These are phyloP conservation scores for Amylostereum chailletii DNA, from an alignment of 1,284 basidiomycete genomes.

Conservation along the genomic window DNA sequence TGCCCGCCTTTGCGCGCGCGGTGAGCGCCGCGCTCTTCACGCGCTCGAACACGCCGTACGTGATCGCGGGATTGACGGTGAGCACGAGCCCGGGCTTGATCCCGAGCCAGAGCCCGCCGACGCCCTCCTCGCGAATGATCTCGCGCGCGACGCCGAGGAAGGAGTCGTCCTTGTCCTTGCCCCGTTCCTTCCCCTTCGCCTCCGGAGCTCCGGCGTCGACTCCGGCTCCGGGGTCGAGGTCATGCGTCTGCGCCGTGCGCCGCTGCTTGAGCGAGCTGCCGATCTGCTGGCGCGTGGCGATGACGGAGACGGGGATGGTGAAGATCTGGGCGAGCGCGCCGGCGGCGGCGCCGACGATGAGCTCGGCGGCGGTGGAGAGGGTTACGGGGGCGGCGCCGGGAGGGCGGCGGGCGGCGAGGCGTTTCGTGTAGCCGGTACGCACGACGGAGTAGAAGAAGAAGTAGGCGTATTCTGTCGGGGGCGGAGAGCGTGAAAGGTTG, in stretches of 20 bases:
- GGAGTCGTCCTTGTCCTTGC: slow-evolving; percentile 39
- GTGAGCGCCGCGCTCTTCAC: slow-evolving; percentile 68
- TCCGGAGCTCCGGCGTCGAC: slow-evolving; percentile 1
- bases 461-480: slow-evolving; percentile 87
- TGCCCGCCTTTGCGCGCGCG: slow-evolving; percentile 40
- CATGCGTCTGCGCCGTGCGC: slow-evolving; percentile 3
- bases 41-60: slow-evolving; percentile 93
- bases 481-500: slow-evolving; percentile 2
- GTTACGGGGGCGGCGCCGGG: slow-evolving; percentile 47
- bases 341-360: slow-evolving; percentile 85
- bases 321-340: slow-evolving; percentile 96
- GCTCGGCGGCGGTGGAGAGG: slow-evolving; percentile 75
- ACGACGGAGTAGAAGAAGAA: slow-evolving; percentile 99
- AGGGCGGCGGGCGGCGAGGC: slow-evolving; percentile 48
- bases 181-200: slow-evolving; percentile 9
- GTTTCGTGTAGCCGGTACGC: slow-evolving; percentile 72
- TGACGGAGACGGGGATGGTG: slow-evolving; percentile 96
- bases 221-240: not conserved
- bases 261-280: slow-evolving; percentile 31
- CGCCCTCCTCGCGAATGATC: slow-evolving; percentile 89
- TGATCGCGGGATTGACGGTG: slow-evolving; percentile 96
- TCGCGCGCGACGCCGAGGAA: slow-evolving; percentile 78
- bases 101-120: slow-evolving; percentile 91
- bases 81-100: slow-evolving; percentile 89
- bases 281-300: slow-evolving; percentile 96